Base-by-base conservation (phyloP, 2,329 filamentous ascomycete genomes). In the Trichoderma harzianum region DNA sequence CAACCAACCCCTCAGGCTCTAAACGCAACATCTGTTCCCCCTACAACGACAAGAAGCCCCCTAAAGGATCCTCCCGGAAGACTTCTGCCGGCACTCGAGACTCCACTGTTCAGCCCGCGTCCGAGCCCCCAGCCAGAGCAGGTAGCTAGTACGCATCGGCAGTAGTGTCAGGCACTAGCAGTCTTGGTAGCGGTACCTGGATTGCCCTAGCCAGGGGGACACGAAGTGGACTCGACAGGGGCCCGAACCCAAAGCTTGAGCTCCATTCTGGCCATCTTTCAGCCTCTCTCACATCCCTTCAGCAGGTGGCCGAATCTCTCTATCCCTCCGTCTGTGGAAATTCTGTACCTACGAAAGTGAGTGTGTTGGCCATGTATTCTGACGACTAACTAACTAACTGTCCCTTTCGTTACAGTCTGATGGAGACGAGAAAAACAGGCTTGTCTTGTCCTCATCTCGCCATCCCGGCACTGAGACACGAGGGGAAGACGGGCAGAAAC, bases 81-180 rank as follows among this genome's bases (percentile, higher is more conserved):
- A 57, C 30, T 43, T 28, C 62, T 64, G 62, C 62, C 62, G 62
- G 47, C 30, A 53, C 63, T 47, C 39, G 62, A 64, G 24, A 51
- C 66, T 62, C 66, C 66, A 62, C 66, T 69, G 55, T 53, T 69
- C 57, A 69, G 57, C 66, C 66, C 57, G 66, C 57, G 66, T 60
- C 64, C 51, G 21, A 57, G 24, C 8, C 39, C 26, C 55, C 26
- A 24, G 55, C 34, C 24, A 39, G 16, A 34, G 24, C 36, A 21
- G 28, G 36, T 62, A 60, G 39, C 39, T 36, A 62, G 28, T 36
- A 51, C 66, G 11, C 55, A 32, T 47, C 10, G 18, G 28, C 66
- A n/a, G 51, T 61, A 61, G 66, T 39, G 34, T 30, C 64, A 68
- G 36, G 65, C 57, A 68, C 65, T 39, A 16, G 53, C 24, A 6